These are phyloP conservation scores for Truncatella angustata DNA, from an alignment of 2,329 filamentous ascomycete species.

Conservation along the genomic window DNA sequence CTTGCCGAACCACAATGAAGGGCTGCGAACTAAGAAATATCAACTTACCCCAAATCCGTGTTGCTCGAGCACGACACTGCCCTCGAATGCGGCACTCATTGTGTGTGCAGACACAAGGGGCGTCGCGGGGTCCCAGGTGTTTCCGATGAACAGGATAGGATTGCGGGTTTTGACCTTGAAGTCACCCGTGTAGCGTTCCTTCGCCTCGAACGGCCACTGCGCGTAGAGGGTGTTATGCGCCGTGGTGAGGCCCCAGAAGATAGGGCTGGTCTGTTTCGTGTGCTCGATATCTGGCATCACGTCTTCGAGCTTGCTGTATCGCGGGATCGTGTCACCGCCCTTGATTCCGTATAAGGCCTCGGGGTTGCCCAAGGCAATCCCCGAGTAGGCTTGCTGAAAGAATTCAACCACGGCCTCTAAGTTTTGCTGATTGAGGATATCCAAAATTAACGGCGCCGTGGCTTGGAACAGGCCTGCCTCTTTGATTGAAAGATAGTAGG, in stretches of 20 bases:
- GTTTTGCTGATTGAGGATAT: background rate
- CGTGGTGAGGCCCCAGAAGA: slow-evolving; percentile 17
- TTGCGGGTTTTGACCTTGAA: slow-evolving; percentile 23
- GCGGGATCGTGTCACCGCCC: slow-evolving; percentile 15
- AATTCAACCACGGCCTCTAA: background rate
- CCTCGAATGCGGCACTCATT: slow-evolving; percentile 23
- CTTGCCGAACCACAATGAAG: background rate
- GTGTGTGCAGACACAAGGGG: slow-evolving; percentile 26
- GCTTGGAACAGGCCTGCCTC: background rate
- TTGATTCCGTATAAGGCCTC: slow-evolving; percentile 1
- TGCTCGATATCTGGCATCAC: slow-evolving; percentile 10
- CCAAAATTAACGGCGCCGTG: background rate
- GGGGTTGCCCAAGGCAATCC: background rate
- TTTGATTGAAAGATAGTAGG: background rate
- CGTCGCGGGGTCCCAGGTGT: slow-evolving; percentile 28
- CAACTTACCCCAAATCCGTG: slow-evolving; percentile 20
- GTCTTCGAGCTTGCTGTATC: slow-evolving; percentile 4
- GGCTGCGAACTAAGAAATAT: background rate
- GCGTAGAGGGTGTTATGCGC: slow-evolving; percentile 21
- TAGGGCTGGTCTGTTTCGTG: slow-evolving; percentile 14
- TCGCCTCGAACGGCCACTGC: slow-evolving; percentile 25
- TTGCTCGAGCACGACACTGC: slow-evolving; percentile 26
- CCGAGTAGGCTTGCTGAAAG: background rate
- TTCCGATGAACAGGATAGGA: slow-evolving; percentile 27
- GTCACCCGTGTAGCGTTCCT: slow-evolving; percentile 20